phyloP scores from a whole-genome alignment of 352 stramenopile species.

The Phytopythium vexans region DNA sequence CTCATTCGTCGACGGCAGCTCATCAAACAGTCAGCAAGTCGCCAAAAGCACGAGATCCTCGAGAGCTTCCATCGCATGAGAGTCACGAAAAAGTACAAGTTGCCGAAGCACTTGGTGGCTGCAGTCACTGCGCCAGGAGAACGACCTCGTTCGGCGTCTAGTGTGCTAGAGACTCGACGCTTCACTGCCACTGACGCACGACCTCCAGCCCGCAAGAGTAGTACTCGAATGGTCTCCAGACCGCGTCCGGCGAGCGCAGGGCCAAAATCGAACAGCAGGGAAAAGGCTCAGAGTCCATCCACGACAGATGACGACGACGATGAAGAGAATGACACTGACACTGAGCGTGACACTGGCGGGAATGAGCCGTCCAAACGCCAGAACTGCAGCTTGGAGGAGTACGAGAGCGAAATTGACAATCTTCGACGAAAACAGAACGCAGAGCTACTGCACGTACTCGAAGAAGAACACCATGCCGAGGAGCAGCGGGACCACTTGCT shows the following conservation, averaged over 20 bases:
- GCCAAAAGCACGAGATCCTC: slow-evolving; percentile 72
- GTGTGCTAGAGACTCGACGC: slow-evolving; percentile 27
- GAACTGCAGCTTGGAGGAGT: slow-evolving; percentile 9
- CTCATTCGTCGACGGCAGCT: slow-evolving; percentile 60
- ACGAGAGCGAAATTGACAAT: slow-evolving; percentile 38
- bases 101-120: slow-evolving; percentile 45
- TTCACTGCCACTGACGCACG: slow-evolving; percentile 9
- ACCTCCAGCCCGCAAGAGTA: background rate
- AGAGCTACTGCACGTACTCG: slow-evolving; percentile 61
- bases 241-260: slow-evolving; percentile 21
- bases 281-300: too few relatives aligned
- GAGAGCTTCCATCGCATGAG: slow-evolving; percentile 84
- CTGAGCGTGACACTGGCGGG: slow-evolving; percentile 15
- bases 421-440: slow-evolving; percentile 68
- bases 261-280: too few relatives aligned
- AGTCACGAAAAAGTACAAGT: slow-evolving; percentile 70
- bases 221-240: slow-evolving; percentile 9
- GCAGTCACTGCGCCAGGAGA: slow-evolving; percentile 16
- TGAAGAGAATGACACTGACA: slow-evolving; percentile 7
- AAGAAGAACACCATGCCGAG: slow-evolving; percentile 80
- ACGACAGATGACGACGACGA: slow-evolving; percentile 2
- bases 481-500: slow-evolving; percentile 74
- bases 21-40: slow-evolving; percentile 53
- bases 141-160: slow-evolving; percentile 38
- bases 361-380: slow-evolving; percentile 14